Base-by-base conservation (phyloP, 768 basidiomycete species). In the Termitomyces heimii region DNA sequence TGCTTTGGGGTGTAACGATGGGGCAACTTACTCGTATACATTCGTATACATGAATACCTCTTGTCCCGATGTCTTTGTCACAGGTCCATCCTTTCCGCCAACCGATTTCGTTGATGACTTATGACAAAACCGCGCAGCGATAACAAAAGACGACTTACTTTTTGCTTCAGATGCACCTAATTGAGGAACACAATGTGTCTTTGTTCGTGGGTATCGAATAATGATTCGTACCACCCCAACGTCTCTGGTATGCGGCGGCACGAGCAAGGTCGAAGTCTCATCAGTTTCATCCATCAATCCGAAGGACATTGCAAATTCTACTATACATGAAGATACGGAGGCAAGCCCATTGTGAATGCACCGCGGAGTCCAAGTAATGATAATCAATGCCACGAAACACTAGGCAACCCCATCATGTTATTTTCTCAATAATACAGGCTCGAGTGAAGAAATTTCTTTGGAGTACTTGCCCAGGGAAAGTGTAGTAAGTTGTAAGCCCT, bases 141-240 rank as follows among this genome's bases (percentile, higher is more conserved):
- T 58, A 54, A 29, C n/a, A 5, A 55, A 54, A 40, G 61, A 55
- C 58, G 44, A 59, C 26, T 29, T 44, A 26, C 5, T 64, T 14
- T 62, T 60, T 31, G 10, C 43, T 18, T 32, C 35, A 16, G 58
- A 64, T 42, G 55, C 53, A 4, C 61, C 58, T 22, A 28, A 40
- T 14, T 53, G 37, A n/a, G 50, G 26, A 14, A 60, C 49, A 5
- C 63, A 62, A 29, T 63, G 58, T 46, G 44, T 58, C 6, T 62
- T 65, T 37, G 20, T 65, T 56, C 60, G 60, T 48, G 60, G 62
- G 43, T 60, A 56, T 40, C 58, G 54, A 24, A 61, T 65, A 26
- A 61, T 57, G 54, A 46, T 63, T 34, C 58, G 51, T 35, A 60
- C 54, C 16, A 53, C 42, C 24, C 56, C 46, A 26, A 34, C 62